Conservation (phyloP, 1,284 basidiomycete genomes). For the Austroboletus novae-zelandiae region DNA sequence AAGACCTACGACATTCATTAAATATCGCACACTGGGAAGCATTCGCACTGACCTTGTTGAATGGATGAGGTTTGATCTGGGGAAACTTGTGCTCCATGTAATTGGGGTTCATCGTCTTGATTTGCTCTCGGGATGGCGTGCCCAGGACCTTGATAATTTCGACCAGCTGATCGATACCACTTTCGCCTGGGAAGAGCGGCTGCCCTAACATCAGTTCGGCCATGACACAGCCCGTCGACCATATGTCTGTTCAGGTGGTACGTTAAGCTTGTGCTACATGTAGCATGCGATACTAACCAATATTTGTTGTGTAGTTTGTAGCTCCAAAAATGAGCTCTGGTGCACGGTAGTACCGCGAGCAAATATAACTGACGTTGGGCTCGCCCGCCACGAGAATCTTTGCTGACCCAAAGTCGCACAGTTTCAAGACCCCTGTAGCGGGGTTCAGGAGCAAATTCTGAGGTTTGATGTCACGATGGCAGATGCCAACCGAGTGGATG, state of each 20-base stretch:
- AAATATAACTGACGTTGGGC: constrained; percentile 99
- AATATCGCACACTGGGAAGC: neutral
- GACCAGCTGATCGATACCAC: constrained; percentile 99
- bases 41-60: constrained; percentile 68
- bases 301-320: constrained; percentile 99
- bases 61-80: constrained; percentile 97
- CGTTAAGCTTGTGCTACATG: constrained; percentile 1
- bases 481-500: constrained; percentile 97
- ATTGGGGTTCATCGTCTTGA: constrained; percentile 99
- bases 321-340: constrained; percentile 99
- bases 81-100: constrained; percentile 99
- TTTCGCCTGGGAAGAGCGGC: constrained; percentile 98
- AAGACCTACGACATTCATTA: constrained; percentile 70
- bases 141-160: constrained; percentile 99
- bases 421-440: constrained; percentile 92
- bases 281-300: constrained; percentile 59
- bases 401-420: constrained; percentile 98
- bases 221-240: constrained; percentile 99
- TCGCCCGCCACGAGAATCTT: constrained; percentile 98
- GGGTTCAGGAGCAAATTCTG: constrained; percentile 98
- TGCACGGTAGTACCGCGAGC: constrained; percentile 98
- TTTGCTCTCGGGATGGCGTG: constrained; percentile 97
- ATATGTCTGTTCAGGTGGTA: constrained; percentile 72
- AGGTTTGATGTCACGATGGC: constrained; percentile 99
- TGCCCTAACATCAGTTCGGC: constrained; percentile 99